Percentiles rank a stretch among this genome's conserved stretches.
phyloP scores from a whole-genome alignment of 2,329 filamentous ascomycete species.

The Alternaria conjuncta region DNA sequence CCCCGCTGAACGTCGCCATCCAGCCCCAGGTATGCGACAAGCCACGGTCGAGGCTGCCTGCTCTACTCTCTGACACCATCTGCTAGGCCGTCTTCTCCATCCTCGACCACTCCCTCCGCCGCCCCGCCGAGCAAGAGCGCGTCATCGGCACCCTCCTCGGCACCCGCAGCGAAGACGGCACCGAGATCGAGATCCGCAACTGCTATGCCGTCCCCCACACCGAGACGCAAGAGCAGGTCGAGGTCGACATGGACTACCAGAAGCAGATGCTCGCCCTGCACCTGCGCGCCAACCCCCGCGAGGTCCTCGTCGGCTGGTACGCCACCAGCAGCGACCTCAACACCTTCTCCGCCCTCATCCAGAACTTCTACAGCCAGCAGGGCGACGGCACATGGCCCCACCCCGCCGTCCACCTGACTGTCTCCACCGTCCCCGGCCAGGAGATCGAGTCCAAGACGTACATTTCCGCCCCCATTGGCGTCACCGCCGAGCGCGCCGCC shows the following conservation, averaged over 20 bases:
- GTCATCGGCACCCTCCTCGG: constrained; percentile 97
- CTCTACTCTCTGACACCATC: constrained; percentile 9
- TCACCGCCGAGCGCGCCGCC: constrained; percentile 90
- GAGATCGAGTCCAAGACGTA: constrained; percentile 92
- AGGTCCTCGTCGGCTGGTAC: constrained; percentile 97
- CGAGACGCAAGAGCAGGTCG: constrained; percentile 97
- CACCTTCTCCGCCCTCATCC: constrained; percentile 97
- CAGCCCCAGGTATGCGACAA: constrained; percentile 80
- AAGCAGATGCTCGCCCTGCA: constrained; percentile 98
- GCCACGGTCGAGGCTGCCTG: neutral
- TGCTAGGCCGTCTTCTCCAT: constrained; percentile 67
- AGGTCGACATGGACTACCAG: constrained; percentile 99
- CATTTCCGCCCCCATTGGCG: constrained; percentile 92
- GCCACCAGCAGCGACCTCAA: constrained; percentile 96
- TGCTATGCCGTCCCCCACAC: constrained; percentile 99
- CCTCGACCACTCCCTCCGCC: constrained; percentile 89
- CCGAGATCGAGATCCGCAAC: constrained; percentile 92
- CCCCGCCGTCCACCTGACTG: constrained; percentile 96
- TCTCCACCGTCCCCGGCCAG: constrained; percentile 86
- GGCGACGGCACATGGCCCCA: constrained; percentile 97
- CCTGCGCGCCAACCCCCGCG: constrained; percentile 90
- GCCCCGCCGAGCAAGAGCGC: constrained; percentile 89
- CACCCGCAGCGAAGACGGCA: constrained; percentile 92
- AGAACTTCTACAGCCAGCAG: constrained; percentile 98
- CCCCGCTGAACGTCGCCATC: constrained; percentile 91